Evolutionary conservation across 176 grass and related monocot genomes (phyloP).

Genomic region (Saccharum spontaneum): DNA sequence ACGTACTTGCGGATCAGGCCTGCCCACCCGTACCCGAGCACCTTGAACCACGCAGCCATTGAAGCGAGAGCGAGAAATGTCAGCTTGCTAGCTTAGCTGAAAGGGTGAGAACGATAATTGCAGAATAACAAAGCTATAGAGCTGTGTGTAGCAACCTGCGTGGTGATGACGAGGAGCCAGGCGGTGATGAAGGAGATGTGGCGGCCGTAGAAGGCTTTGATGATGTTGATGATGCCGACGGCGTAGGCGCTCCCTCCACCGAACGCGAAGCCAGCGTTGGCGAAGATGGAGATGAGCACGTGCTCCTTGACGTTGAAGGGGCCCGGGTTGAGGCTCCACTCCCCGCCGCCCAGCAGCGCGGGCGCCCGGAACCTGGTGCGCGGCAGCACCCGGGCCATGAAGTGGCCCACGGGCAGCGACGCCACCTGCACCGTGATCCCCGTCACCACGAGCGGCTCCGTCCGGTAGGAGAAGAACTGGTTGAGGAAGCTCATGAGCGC

Average conservation of each 20-base stretch:
- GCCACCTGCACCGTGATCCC: slow-evolving; percentile 90
- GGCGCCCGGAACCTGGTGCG: slow-evolving; percentile 23
- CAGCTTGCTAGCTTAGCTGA: neutral
- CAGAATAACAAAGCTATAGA: neutral
- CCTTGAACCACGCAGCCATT: slow-evolving; percentile 27
- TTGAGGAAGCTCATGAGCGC: slow-evolving; percentile 80
- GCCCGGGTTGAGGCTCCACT: slow-evolving; percentile 82
- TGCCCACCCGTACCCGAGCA: slow-evolving; percentile 91
- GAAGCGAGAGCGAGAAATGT: neutral
- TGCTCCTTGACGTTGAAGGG: slow-evolving; percentile 99
- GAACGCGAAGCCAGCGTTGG: slow-evolving; percentile 85
- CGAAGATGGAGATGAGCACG: slow-evolving; percentile 98
- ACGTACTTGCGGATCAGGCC: slow-evolving; percentile 91
- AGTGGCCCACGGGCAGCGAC: slow-evolving; percentile 76
- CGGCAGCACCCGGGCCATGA: slow-evolving; percentile 64
- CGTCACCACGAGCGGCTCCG: slow-evolving; percentile 82
- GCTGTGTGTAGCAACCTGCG: slow-evolving; percentile 46
- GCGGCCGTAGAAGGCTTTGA: slow-evolving; percentile 70
- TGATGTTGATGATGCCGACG: slow-evolving; percentile 74
- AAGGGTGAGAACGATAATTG: neutral
- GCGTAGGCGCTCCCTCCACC: slow-evolving; percentile 77
- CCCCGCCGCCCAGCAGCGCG: slow-evolving; percentile 18
- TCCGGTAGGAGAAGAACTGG: slow-evolving; percentile 93
- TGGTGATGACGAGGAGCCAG: slow-evolving; percentile 87
- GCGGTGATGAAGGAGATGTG: slow-evolving; percentile 66